A percentile compares a stretch with the other conserved stretches of the same genome.
phyloP scores from a whole-genome alignment of 129 eudicot genomes.

The Heracleum sosnowskyi region DNA sequence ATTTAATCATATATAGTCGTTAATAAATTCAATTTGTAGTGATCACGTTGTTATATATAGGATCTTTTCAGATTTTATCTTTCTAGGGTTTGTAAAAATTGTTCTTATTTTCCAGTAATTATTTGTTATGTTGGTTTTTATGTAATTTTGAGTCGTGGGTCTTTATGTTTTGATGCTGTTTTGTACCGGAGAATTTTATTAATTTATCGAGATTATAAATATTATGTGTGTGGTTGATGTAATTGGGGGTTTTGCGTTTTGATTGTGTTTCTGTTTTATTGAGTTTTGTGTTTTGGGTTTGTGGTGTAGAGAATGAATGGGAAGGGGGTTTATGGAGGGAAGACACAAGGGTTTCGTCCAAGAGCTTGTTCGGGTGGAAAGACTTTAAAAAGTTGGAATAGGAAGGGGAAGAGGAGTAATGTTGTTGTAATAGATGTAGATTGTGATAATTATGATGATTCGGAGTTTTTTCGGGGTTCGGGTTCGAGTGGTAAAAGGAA shows the following conservation, averaged over 20 bases:
- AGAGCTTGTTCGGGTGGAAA: slow-evolving; percentile 23
- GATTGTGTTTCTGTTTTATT: neutral
- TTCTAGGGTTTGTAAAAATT: neutral
- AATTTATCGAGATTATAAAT: neutral
- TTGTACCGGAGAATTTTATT: neutral
- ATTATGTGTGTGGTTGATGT: neutral
- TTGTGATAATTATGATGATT: slow-evolving; percentile 34
- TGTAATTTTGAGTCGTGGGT: neutral
- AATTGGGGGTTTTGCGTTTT: neutral
- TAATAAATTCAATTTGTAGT: too few relatives aligned
- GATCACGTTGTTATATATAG: neutral
- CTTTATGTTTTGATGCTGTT: neutral
- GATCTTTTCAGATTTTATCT: neutral
- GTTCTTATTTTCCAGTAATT: too few relatives aligned
- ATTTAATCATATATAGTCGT: neutral
- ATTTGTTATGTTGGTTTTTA: neutral
- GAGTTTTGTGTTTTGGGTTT: neutral
- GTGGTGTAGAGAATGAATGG: slow-evolving; percentile 26
- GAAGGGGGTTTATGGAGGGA: slow-evolving; percentile 22
- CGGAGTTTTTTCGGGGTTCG: slow-evolving; percentile 31
- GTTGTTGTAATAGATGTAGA: slow-evolving; percentile 58
- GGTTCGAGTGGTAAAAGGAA: slow-evolving; percentile 25
- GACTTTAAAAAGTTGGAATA: slow-evolving; percentile 30
- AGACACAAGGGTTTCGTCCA: neutral
- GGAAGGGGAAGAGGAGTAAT: slow-evolving; percentile 23